Evolutionary conservation across 1,284 basidiomycete species (phyloP), one percentile per base, ranked within the genome.

Genomic region (Porodaedalea pini): DNA sequence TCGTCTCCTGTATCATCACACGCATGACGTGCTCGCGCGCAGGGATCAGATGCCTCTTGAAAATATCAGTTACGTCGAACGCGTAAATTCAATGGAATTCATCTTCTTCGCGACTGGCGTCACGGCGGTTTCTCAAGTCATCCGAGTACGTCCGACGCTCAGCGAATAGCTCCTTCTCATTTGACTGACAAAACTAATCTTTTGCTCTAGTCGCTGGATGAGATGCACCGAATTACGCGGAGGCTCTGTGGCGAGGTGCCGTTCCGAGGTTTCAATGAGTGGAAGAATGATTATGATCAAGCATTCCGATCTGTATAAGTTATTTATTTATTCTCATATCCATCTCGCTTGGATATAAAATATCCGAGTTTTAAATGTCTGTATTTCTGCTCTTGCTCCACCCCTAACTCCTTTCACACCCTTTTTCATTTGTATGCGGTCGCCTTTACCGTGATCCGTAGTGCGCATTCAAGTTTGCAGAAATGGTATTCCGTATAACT

Each of bases 171-270:
- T 41, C 10, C 4, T 54, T 50, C 37, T n/a, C n/a, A n/a, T n/a
- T n/a, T 52, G 32, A 36, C 27, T 21, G 15, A 37, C 19, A 34
- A 29, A 21, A 13, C 32, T 52, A 2, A 37, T 19, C 17, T 39
- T 47, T 6, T 47, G 21, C 37, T 23, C 37, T 32, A 79, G 78
- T 68, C 67, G 6, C 60, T 80, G 56, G 76, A 78, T 57, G 75
- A 78, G 56, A 66, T 78, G 23, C 73, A 76, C 39, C 61, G 54
- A 10, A 71, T 78, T 47, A 73, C 74, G 15, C 72, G 71, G 27
- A 63, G 68, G 23, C 66, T 81, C 5, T 79, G 77, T 61, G 78
- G 78, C 2, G 77, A 77, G 64, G 70, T 79, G 2, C 76, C 76
- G 2, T 64, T 81, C 34, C 65, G 68, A 51, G 78, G 78, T 1